Base-by-base conservation (phyloP, 345 rosid genomes). In the Trapa bicornis region DNA sequence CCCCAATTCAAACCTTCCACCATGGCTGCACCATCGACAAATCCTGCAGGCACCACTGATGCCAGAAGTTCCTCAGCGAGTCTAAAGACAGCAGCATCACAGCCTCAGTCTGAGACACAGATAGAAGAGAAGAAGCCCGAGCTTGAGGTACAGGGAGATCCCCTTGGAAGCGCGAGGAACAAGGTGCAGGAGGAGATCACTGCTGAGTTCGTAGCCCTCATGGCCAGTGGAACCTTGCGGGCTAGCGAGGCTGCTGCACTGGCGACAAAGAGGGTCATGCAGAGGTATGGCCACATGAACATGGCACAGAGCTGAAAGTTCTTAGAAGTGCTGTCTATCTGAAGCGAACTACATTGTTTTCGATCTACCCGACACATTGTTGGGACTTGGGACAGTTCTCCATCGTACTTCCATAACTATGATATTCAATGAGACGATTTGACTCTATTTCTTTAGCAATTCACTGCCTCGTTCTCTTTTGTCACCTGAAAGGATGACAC, bases 201-300 rank as follows among this genome's bases (percentile, higher is more conserved):
- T 48, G 77, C 78, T 4, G 97, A 93, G 71, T 90, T 90, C 72
- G 80, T 84, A 3, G 84, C 86, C 15, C 73, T 93, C 65, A 93
- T 93, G 98, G 96, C 92, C 0, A 78, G 82, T 16, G 96, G 98
- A 29, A 80, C 92, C 6, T 32, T 85, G 72, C 81, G 88, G 0
- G 97, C 97, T 37, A 84, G 96, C 61, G 97, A 93, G 74, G 98
- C 97, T 22, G 98, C 98, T 0, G 83, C 98, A 10, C 76, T 88
- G 48, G 98, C 96, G 0, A 81, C 97, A 0, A 86, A 78, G 75
- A 87, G 77, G 81, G 97, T 93, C 37, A 90, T 88, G 98, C 87
- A 90, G 68, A 93, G 87, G 73, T 86, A 90, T 16, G 92, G 94
- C 0, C 78, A 80, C 62, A 38, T 74, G 65, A 83, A 85, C 72